These are phyloP conservation scores for Phenoliferia sp. DNA, from an alignment of 1,284 basidiomycete species.

Conservation along the genomic window DNA sequence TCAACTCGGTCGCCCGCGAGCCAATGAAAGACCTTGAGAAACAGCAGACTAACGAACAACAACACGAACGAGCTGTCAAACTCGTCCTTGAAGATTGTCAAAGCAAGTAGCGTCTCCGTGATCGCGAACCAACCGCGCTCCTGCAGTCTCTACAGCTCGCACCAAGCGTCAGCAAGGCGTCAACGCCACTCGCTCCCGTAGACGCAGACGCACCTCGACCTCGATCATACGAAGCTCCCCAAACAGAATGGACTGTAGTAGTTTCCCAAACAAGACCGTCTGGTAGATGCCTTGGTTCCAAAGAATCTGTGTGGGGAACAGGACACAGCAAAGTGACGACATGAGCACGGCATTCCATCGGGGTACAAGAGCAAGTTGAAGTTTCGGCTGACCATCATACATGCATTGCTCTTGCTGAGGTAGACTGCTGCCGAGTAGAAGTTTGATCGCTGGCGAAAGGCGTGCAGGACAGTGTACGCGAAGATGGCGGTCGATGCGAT, in stretches of 20 bases:
- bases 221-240: slow-evolving; percentile 82
- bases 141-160: slow-evolving; percentile 68
- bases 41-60: slow-evolving; percentile 87
- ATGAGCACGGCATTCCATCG: neutral
- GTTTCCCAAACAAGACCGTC: slow-evolving; percentile 67
- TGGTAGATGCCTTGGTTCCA: slow-evolving; percentile 84
- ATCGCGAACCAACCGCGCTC: slow-evolving; percentile 96
- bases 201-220: slow-evolving; percentile 64
- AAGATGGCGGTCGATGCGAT: slow-evolving; percentile 20
- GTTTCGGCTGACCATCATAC: slow-evolving; percentile 64
- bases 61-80: slow-evolving; percentile 75
- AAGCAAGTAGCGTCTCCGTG: slow-evolving; percentile 88
- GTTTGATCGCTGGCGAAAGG: slow-evolving; percentile 77
- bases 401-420: slow-evolving; percentile 84
- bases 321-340: neutral
- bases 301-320: slow-evolving; percentile 59
- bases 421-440: slow-evolving; percentile 91
- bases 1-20: slow-evolving; percentile 89
- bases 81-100: slow-evolving; percentile 81
- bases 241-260: slow-evolving; percentile 85
- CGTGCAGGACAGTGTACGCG: slow-evolving; percentile 55
- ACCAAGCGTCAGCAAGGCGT: neutral
- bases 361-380: neutral
- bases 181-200: neutral
- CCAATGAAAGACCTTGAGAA: slow-evolving; percentile 98